Conservation (phyloP, 768 basidiomycete species). For the Holtermanniella nyarrowii region DNA sequence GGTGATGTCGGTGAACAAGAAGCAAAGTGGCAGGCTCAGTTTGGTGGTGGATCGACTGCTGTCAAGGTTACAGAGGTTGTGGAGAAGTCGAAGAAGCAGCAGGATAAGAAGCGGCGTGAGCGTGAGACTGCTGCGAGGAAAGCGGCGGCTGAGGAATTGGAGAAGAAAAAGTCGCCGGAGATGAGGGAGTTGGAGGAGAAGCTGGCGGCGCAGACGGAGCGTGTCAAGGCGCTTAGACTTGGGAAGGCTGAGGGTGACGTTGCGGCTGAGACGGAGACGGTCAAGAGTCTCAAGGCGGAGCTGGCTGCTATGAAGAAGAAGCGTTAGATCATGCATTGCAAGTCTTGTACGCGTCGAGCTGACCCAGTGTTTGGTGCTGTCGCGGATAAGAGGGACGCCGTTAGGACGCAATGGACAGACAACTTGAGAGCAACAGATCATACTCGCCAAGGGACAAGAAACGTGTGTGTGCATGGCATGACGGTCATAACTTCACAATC, state of each 20-base stretch:
- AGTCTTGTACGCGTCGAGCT: too few species aligned
- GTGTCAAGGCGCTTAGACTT: constrained; percentile 57
- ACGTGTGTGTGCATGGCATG: too few species aligned
- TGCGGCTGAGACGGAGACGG: constrained; percentile 19
- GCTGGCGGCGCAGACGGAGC: constrained; percentile 63
- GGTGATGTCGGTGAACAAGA: constrained; percentile 41
- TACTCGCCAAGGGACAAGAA: too few species aligned
- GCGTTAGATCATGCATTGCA: too few species aligned
- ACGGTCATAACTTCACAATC: too few species aligned
- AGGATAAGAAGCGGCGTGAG: constrained; percentile 44
- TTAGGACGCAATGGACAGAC: too few species aligned
- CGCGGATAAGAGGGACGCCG: too few species aligned
- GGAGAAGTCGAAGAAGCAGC: constrained; percentile 44
- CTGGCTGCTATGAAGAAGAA: constrained; percentile 31
- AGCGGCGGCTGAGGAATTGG: constrained; percentile 41
- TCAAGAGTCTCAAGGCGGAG: constrained; percentile 26
- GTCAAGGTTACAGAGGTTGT: constrained; percentile 35
- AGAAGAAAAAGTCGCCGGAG: constrained; percentile 55
- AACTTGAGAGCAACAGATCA: too few species aligned
- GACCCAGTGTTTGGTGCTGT: too few species aligned
- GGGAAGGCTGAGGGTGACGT: constrained; percentile 42
- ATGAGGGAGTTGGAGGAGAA: constrained; percentile 61
- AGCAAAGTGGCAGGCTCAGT: constrained; percentile 67
- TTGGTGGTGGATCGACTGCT: constrained; percentile 53
- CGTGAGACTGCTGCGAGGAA: constrained; percentile 44